phyloP scores from a whole-genome alignment of 371 early-diverging fungal species.

The Lichtheimia corymbifera region DNA sequence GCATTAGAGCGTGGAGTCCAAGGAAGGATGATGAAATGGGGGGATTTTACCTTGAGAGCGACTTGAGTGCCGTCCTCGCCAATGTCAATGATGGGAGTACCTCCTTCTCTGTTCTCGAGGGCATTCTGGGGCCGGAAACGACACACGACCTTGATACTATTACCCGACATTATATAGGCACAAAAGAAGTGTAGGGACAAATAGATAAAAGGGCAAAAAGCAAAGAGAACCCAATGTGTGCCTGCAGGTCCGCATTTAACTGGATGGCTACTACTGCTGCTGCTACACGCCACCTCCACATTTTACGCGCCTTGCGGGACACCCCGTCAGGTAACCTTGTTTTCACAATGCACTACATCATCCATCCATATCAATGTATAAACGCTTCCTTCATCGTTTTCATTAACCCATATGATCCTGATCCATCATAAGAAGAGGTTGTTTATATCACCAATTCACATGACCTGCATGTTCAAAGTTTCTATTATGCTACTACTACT shows the following conservation, averaged over 20 bases:
- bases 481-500: no score
- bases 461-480: no score
- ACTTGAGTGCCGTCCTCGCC: slow-evolving; percentile 80
- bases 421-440: no score
- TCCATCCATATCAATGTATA: no score
- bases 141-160: slow-evolving; percentile 94
- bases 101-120: slow-evolving; percentile 86
- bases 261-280: no score
- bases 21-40: not conserved
- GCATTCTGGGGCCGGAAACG: slow-evolving; percentile 95
- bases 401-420: no score
- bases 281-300: no score
- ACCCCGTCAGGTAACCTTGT: no score
- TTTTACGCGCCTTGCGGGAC: no score
- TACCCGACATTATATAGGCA: slow-evolving; percentile 44
- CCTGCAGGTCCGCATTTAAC: not conserved
- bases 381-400: no score
- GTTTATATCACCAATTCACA: no score
- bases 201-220: slow-evolving; percentile 18
- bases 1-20: not conserved
- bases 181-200: slow-evolving; percentile 3
- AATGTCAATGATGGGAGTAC: slow-evolving; percentile 78
- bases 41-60: slow-evolving; percentile 60
- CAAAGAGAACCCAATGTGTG: slow-evolving; percentile 16
- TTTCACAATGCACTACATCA: no score